Evolutionary conservation across 495 filamentous ascomycete species (phyloP).

Genomic region (Diplogelasinospora grovesii): DNA sequence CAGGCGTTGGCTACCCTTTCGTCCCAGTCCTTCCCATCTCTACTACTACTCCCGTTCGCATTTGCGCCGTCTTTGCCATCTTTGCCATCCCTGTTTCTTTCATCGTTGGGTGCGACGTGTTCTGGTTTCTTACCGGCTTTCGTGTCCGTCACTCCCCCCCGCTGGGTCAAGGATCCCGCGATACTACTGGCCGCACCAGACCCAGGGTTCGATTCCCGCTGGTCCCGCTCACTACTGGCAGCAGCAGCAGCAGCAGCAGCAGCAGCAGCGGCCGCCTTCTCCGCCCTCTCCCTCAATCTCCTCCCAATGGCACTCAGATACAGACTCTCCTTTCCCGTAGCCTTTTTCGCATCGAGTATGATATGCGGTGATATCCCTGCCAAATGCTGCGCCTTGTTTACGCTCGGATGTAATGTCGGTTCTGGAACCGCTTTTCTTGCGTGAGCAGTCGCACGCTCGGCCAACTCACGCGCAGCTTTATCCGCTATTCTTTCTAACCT

Average conservation of each 20-base stretch:
- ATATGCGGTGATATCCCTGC: constrained; percentile 40
- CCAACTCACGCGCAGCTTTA: constrained; percentile 37
- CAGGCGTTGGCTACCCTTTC: constrained; percentile 41
- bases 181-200: no score
- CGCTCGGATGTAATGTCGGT: constrained; percentile 39
- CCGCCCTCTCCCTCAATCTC: constrained; percentile 38
- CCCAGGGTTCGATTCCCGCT: no score
- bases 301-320: constrained; percentile 67
- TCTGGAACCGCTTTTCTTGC: constrained; percentile 36
- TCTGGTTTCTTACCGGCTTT: no score
- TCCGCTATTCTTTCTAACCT: constrained; percentile 45
- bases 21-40: constrained; percentile 27
- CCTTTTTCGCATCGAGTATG: constrained; percentile 50
- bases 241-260: no score
- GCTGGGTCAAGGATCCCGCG: no score
- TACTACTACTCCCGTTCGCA: no score
- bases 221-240: no score
- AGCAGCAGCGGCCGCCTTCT: not conserved
- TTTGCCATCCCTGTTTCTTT: not conserved
- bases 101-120: no score
- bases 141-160: no score
- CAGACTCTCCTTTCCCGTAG: constrained; percentile 56
- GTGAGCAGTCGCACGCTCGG: constrained; percentile 42
- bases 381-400: constrained; percentile 43
- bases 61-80: not conserved